Percentiles rank a stretch among this genome's conserved stretches.
Evolutionary conservation across 1,284 basidiomycete species (phyloP).

Genomic region (Irpex sp.): DNA sequence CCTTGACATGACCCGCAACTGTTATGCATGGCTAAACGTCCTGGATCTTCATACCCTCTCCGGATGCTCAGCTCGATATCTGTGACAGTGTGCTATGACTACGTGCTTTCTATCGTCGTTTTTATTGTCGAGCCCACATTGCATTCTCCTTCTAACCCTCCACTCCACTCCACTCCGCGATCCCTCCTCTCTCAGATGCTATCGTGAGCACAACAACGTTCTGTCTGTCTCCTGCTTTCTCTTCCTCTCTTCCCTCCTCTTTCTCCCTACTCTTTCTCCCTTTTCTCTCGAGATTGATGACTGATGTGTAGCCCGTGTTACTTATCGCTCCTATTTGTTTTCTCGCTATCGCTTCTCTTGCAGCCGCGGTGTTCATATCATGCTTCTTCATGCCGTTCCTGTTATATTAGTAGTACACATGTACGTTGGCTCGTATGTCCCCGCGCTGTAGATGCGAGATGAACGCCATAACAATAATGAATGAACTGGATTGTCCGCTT

Average conservation of each 20-base stretch:
- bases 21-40: background rate
- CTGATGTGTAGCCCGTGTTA: constrained; percentile 1
- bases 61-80: background rate
- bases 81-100: background rate
- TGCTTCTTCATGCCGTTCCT: background rate
- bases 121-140: background rate
- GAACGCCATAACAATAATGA: constrained; percentile 1
- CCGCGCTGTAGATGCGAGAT: constrained; percentile 1
- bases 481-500: background rate
- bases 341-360: constrained; percentile 8
- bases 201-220: background rate
- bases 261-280: background rate
- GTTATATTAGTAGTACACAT: constrained; percentile 7
- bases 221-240: background rate
- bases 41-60: background rate
- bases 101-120: background rate
- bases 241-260: no score
- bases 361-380: background rate
- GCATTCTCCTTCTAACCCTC: background rate
- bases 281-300: background rate
- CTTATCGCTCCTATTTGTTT: constrained; percentile 2
- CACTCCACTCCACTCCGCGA: background rate
- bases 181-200: background rate
- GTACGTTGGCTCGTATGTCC: constrained; percentile 9
- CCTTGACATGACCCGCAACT: background rate